Evolutionary conservation across 1,139 yeast genomes (phyloP).

Genomic region (Suzukiozyma palmioleophila): DNA sequence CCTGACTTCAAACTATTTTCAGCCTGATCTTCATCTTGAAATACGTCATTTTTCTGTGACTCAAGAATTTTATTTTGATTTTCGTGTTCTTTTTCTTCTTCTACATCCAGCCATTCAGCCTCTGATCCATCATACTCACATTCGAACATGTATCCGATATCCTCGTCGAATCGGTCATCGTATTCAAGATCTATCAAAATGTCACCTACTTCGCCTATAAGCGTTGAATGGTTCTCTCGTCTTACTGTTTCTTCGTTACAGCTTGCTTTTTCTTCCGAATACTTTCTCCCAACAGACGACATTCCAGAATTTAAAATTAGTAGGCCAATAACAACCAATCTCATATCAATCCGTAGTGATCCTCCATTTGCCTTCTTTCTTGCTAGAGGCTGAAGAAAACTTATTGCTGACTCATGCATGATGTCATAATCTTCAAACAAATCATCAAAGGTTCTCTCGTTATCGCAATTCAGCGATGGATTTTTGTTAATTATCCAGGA

Average conservation of each 20-base stretch:
- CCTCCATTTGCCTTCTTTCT: constrained; percentile 54
- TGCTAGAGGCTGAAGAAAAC: constrained; percentile 60
- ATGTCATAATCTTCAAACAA: constrained; percentile 36
- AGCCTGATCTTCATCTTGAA: constrained; percentile 2
- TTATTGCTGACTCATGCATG: constrained; percentile 48
- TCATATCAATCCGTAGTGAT: constrained; percentile 51
- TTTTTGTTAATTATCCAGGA: constrained; percentile 56
- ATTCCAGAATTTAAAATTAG: constrained; percentile 24
- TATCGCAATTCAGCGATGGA: constrained; percentile 26
- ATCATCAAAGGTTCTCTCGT: constrained; percentile 4
- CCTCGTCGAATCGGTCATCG: constrained; percentile 70
- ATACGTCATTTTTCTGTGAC: constrained; percentile 1
- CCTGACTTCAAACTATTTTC: constrained; percentile 12
- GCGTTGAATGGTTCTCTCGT: constrained; percentile 19
- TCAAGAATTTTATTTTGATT: constrained; percentile 4
- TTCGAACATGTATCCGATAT: constrained; percentile 66
- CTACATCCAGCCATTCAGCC: constrained; percentile 26
- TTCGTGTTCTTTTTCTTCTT: constrained; percentile 11
- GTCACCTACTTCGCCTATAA: constrained; percentile 44
- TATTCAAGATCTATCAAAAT: constrained; percentile 54
- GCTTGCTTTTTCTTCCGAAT: constrained; percentile 10
- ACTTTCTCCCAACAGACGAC: constrained; percentile 15
- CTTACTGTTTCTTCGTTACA: constrained; percentile 17
- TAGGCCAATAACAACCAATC: constrained; percentile 30
- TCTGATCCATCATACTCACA: constrained; percentile 43